Conservation (phyloP, 2,329 filamentous ascomycete species). For the Fusarium sp. region DNA sequence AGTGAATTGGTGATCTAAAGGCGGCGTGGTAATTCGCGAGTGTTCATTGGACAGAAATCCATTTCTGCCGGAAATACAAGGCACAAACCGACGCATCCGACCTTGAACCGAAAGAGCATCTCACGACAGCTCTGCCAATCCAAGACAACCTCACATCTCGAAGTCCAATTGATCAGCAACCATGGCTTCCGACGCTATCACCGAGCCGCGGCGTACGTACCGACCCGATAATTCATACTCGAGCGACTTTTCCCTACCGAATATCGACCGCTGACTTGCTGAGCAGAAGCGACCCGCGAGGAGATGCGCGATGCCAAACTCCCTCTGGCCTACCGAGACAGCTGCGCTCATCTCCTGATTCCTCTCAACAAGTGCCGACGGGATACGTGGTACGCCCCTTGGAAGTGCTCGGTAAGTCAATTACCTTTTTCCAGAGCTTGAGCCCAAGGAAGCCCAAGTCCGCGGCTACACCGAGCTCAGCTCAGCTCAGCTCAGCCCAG, state of each 20-base stretch:
- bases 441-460: constrained; percentile 1
- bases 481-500: background rate
- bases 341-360: constrained; percentile 93
- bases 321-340: constrained; percentile 91
- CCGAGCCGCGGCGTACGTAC: constrained; percentile 54
- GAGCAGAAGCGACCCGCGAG: constrained; percentile 80
- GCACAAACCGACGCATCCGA: constrained; percentile 41
- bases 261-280: constrained; percentile 36
- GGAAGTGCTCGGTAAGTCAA: constrained; percentile 91
- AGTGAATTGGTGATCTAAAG: background rate
- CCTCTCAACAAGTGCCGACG: constrained; percentile 94
- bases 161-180: constrained; percentile 50
- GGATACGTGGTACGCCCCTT: constrained; percentile 92
- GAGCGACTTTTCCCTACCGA: constrained; percentile 19
- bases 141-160: constrained; percentile 43
- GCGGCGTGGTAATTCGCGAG: constrained; percentile 41
- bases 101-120: constrained; percentile 45
- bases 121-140: constrained; percentile 43
- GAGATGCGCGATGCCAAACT: constrained; percentile 93
- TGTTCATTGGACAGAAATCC: constrained; percentile 31
- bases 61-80: constrained; percentile 43
- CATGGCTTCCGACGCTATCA: constrained; percentile 52
- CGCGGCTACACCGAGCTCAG: constrained; percentile 10
- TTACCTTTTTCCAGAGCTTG: constrained; percentile 3
- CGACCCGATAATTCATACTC: background rate